Evolutionary conservation across 768 basidiomycete genomes (phyloP).

Genomic region (Pulveroboletus sp.): DNA sequence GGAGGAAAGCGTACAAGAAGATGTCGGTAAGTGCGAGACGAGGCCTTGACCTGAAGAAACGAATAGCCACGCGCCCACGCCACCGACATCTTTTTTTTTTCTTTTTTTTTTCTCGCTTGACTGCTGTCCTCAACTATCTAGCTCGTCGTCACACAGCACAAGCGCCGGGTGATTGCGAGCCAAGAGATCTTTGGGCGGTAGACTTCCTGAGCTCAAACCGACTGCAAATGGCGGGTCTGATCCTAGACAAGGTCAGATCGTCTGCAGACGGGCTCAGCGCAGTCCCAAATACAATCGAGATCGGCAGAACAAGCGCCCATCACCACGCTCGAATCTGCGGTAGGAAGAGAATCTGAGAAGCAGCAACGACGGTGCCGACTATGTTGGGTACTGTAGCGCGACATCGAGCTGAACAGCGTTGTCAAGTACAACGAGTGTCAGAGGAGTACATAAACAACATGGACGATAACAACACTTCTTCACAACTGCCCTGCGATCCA

Average conservation of each 20-base stretch:
- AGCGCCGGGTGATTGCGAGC: constrained; percentile 3
- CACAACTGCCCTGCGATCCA: background rate
- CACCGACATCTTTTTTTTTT: constrained; percentile 18
- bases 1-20: constrained; percentile 20
- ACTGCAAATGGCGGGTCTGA: constrained; percentile 1
- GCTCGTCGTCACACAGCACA: too few species aligned
- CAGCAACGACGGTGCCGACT: background rate
- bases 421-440: background rate
- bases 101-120: background rate
- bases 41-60: constrained; percentile 14
- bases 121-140: background rate
- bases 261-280: background rate
- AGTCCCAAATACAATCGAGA: background rate
- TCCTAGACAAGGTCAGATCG: too few species aligned
- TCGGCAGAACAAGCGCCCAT: background rate
- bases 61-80: constrained; percentile 25
- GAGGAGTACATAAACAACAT: background rate
- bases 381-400: too few species aligned
- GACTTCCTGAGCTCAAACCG: background rate
- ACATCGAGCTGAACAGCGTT: background rate
- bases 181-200: background rate
- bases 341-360: constrained; percentile 4
- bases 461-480: background rate
- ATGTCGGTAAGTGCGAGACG: constrained; percentile 3
- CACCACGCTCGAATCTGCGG: background rate